A percentile compares a stretch with the other conserved stretches of the same genome.
Conservation (phyloP, 2,329 filamentous ascomycete genomes). For the Tolypocladium inflatum region DNA sequence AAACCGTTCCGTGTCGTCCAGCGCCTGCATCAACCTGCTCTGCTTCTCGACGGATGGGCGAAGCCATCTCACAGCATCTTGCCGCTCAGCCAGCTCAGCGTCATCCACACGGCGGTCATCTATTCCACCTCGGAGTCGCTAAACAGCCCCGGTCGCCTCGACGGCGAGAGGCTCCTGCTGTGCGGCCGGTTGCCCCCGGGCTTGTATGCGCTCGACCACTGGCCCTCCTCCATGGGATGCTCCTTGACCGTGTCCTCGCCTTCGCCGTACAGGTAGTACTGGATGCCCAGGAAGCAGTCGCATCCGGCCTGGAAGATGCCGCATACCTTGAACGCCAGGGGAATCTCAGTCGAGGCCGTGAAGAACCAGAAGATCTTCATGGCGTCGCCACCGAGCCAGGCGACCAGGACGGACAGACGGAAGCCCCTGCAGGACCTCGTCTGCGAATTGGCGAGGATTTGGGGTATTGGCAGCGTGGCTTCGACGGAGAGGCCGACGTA, state of each 20-base stretch:
- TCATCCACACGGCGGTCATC: conserved; percentile 4
- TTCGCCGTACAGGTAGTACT: conserved; percentile 63
- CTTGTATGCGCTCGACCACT: conserved; percentile 20
- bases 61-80: not conserved
- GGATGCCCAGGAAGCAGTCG: conserved; percentile 63
- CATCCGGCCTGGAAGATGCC: conserved; percentile 73
- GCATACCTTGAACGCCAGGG: conserved; percentile 72
- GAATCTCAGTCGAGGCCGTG: conserved; percentile 58
- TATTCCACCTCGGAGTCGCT: conserved; percentile 22
- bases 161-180: conserved; percentile 27
- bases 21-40: not conserved
- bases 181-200: conserved; percentile 16
- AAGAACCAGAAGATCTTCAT: conserved; percentile 91
- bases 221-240: conserved; percentile 24
- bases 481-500: conserved; percentile 70
- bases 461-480: conserved; percentile 71
- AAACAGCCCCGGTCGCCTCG: conserved; percentile 27
- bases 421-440: conserved; percentile 68
- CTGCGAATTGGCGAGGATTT: conserved; percentile 62
- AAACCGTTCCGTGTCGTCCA: not conserved
- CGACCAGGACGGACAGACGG: conserved; percentile 62
- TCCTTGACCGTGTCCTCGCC: conserved; percentile 30
- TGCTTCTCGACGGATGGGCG: not conserved
- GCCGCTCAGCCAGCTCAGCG: conserved; percentile 2
- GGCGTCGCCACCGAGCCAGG: conserved; percentile 70